phyloP scores from a whole-genome alignment of 257 asterid species.

The Dorcoceras hygrometricum region DNA sequence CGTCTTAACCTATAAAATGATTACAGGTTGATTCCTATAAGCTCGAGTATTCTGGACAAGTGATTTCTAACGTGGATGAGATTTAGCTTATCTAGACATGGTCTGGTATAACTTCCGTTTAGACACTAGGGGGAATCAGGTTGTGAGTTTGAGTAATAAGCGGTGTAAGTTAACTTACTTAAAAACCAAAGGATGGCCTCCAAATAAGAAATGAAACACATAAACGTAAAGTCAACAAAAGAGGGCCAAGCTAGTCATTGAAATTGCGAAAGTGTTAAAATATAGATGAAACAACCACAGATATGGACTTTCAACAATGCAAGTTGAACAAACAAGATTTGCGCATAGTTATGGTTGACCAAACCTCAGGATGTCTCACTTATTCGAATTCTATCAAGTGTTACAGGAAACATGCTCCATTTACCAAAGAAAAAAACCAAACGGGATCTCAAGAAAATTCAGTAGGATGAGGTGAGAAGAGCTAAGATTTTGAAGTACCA shows the following conservation, averaged over 20 bases:
- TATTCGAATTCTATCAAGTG: background rate
- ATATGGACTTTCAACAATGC: too few species aligned
- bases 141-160: background rate
- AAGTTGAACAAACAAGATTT: too few species aligned
- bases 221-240: too few species aligned
- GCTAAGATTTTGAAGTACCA: slow-evolving; percentile 48
- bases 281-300: too few species aligned
- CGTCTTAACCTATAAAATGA: background rate
- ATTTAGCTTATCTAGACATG: background rate
- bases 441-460: background rate
- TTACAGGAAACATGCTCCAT: background rate
- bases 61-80: background rate
- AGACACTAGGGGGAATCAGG: background rate
- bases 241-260: too few species aligned
- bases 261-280: too few species aligned
- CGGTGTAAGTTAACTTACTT: background rate
- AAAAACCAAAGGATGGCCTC: too few species aligned
- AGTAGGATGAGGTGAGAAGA: background rate
- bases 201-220: too few species aligned
- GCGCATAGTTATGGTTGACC: background rate
- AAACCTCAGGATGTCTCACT: background rate
- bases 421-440: background rate
- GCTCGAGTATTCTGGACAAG: background rate
- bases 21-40: background rate
- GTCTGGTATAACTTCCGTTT: background rate